phyloP scores from a whole-genome alignment of 2,329 filamentous ascomycete genomes.

The Cladosporium sp. region DNA sequence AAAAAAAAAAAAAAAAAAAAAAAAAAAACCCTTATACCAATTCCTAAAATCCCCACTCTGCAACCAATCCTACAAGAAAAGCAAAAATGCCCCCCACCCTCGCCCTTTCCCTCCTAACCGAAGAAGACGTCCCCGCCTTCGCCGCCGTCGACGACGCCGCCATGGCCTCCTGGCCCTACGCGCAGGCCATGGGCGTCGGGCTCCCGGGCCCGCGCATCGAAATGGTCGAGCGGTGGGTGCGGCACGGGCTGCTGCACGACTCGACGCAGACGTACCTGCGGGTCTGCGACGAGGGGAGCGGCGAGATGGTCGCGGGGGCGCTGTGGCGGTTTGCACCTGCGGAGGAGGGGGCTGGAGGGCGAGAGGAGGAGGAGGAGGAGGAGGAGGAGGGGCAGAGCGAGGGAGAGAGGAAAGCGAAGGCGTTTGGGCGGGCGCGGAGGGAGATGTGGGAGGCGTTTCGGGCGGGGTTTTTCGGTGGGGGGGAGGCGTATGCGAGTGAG shows the following conservation, averaged over 20 bases:
- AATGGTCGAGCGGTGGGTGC: conserved; percentile 15
- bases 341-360: neutral
- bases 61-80: neutral
- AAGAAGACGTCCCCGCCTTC: conserved; percentile 19
- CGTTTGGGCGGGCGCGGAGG: conserved; percentile 10
- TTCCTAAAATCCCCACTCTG: too few species aligned
- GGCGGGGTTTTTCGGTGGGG: conserved; percentile 11
- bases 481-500: conserved; percentile 18
- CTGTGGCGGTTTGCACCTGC: conserved; percentile 18
- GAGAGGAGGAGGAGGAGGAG: conserved; percentile 1
- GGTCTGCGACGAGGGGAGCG: conserved; percentile 16
- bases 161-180: conserved; percentile 16
- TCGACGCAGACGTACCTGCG: conserved; percentile 16
- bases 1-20: too few species aligned
- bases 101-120: conserved; percentile 15
- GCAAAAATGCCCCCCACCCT: conserved; percentile 13
- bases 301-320: conserved; percentile 19
- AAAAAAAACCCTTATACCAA: too few species aligned
- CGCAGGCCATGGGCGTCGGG: conserved; percentile 16
- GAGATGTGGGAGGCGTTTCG: conserved; percentile 14
- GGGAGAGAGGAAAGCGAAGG: neutral
- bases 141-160: conserved; percentile 19
- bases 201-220: conserved; percentile 11
- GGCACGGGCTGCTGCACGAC: conserved; percentile 11
- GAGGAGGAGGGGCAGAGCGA: neutral